Conservation (phyloP, 23 red algal species). For the Gracilaria domingensis region DNA sequence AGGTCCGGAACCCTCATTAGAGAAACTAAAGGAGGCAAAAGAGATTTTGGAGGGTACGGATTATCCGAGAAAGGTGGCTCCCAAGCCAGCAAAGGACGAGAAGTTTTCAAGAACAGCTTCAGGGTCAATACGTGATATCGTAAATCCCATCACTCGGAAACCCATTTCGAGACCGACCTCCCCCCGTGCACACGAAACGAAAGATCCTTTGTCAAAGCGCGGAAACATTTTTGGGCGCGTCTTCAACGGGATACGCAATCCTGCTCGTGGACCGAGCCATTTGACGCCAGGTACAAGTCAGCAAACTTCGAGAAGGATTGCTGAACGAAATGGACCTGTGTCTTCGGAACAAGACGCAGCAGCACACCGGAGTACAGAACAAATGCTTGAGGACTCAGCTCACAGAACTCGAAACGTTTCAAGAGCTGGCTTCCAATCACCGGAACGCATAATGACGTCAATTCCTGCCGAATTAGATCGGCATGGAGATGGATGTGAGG, state of each 20-base stretch:
- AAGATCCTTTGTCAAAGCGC: slow-evolving; percentile 1
- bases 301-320: neutral
- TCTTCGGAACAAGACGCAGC: slow-evolving; percentile 50
- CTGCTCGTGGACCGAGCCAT: neutral
- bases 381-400: slow-evolving; percentile 28
- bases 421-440: slow-evolving; percentile 26
- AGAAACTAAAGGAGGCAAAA: slow-evolving; percentile 29
- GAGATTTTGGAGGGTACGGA: neutral
- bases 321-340: neutral
- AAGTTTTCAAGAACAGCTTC: neutral
- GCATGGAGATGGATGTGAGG: slow-evolving; percentile 61
- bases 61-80: slow-evolving; percentile 16
- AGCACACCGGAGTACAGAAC: slow-evolving; percentile 1
- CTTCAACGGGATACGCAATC: neutral
- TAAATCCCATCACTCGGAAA: slow-evolving; percentile 13
- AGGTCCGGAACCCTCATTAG: slow-evolving; percentile 39
- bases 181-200: neutral
- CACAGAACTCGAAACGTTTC: slow-evolving; percentile 22
- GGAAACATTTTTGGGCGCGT: slow-evolving; percentile 8
- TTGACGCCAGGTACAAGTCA: neutral
- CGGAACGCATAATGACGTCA: slow-evolving; percentile 7
- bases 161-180: neutral
- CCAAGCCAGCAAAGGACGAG: neutral
- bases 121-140: neutral
- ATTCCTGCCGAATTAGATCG: slow-evolving; percentile 32